Evolutionary conservation across 2,329 filamentous ascomycete species (phyloP).

Genomic region (Alternaria rosae): DNA sequence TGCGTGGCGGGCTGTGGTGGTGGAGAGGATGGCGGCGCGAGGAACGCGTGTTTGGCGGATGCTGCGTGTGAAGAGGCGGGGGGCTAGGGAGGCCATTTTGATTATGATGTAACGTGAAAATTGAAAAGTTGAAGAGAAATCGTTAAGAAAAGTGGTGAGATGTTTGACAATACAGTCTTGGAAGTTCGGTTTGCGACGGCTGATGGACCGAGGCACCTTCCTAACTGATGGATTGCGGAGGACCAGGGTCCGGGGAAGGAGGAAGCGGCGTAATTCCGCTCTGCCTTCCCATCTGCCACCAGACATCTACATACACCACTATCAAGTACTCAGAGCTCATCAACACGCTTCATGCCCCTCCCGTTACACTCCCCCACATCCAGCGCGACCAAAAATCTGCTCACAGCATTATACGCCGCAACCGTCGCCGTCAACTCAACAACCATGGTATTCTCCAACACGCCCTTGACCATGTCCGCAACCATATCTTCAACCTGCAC

Average conservation of each 20-base stretch:
- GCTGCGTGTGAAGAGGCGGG: constrained; percentile 49
- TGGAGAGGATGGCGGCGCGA: constrained; percentile 10
- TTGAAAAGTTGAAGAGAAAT: background rate
- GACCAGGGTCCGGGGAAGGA: constrained; percentile 27
- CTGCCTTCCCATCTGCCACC: background rate
- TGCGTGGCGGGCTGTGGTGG: constrained; percentile 51
- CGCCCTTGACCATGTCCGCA: constrained; percentile 66
- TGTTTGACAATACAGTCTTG: constrained; percentile 8
- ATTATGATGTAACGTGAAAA: constrained; percentile 1
- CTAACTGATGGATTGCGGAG: constrained; percentile 18
- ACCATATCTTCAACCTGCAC: constrained; percentile 73
- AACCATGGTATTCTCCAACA: constrained; percentile 73
- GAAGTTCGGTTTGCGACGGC: constrained; percentile 32
- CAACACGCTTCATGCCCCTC: constrained; percentile 40
- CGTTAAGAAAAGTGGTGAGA: constrained; percentile 7
- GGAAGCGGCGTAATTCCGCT: constrained; percentile 22
- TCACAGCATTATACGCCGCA: constrained; percentile 84
- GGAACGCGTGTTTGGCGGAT: constrained; percentile 46
- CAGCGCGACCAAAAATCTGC: constrained; percentile 80
- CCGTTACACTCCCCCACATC: constrained; percentile 64
- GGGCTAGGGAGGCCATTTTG: constrained; percentile 44
- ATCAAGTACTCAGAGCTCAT: constrained; percentile 29
- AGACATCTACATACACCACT: background rate
- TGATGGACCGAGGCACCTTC: constrained; percentile 33
- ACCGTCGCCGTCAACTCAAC: constrained; percentile 83